Percentiles rank a stretch among this genome's conserved stretches.
Evolutionary conservation across 2,329 filamentous ascomycete genomes (phyloP).

Genomic region (Hypoxylon sp.): DNA sequence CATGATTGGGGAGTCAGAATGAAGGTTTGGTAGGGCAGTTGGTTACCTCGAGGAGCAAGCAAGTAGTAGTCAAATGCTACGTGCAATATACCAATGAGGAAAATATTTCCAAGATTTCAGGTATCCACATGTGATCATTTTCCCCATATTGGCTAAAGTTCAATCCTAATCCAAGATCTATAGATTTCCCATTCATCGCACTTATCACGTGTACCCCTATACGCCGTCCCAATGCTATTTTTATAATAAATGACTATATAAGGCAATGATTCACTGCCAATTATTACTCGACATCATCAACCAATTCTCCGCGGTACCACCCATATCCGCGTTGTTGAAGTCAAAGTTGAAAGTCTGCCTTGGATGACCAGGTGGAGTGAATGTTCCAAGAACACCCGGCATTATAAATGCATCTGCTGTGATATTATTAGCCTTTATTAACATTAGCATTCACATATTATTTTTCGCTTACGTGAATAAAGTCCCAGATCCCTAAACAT

Average conservation of each 20-base stretch:
- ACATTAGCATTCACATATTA: background rate
- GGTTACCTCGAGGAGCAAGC: background rate
- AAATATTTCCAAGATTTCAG: background rate
- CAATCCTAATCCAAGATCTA: background rate
- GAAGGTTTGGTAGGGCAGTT: too few relatives aligned
- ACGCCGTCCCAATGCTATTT: constrained; percentile 4
- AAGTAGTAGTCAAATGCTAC: background rate
- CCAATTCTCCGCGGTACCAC: constrained; percentile 4
- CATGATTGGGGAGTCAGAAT: background rate
- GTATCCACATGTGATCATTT: background rate
- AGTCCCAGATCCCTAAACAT: constrained; percentile 18
- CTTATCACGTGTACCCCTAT: background rate
- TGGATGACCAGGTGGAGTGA: constrained; percentile 4
- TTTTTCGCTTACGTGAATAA: constrained; percentile 16
- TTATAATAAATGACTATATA: too few relatives aligned
- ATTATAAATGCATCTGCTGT: constrained; percentile 7
- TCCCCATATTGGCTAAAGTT: background rate
- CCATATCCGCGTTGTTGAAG: background rate
- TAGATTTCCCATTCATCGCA: background rate
- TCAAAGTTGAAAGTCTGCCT: constrained; percentile 7
- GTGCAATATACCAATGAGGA: background rate
- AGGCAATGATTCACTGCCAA: constrained; percentile 5
- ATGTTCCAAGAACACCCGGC: constrained; percentile 4
- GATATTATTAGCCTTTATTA: background rate
- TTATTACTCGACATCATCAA: constrained; percentile 3